These are phyloP conservation scores for Cyclaneusma minus DNA, from an alignment of 2,329 filamentous ascomycete genomes.

Conservation along the genomic window DNA sequence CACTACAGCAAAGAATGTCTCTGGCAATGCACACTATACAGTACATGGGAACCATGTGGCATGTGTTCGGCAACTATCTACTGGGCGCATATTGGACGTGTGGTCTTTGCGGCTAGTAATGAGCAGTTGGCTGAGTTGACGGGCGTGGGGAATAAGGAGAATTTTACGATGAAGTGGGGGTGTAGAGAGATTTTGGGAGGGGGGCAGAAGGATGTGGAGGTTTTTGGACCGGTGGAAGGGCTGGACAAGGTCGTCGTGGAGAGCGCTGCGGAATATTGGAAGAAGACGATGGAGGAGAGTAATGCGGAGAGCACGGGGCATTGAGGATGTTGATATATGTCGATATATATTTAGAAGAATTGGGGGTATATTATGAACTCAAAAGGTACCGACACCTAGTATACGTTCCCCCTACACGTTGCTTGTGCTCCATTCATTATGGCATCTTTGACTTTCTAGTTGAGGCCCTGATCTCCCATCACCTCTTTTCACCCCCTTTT, in stretches of 20 bases:
- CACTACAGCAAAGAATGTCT: slow-evolving; percentile 33
- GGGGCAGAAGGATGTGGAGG: slow-evolving; percentile 32
- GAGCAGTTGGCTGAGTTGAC: slow-evolving; percentile 27
- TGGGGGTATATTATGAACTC: too few species aligned
- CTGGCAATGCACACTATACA: slow-evolving; percentile 31
- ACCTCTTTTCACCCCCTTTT: slow-evolving; percentile 3
- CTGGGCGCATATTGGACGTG: slow-evolving; percentile 36
- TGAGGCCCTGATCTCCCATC: too few species aligned
- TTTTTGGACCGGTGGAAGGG: slow-evolving; percentile 29
- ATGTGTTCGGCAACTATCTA: slow-evolving; percentile 33
- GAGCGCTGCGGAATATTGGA: slow-evolving; percentile 31
- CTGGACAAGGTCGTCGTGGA: slow-evolving; percentile 28
- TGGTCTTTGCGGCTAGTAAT: slow-evolving; percentile 34
- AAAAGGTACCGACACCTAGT: too few species aligned
- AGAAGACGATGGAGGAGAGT: slow-evolving; percentile 13
- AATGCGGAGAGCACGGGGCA: too few species aligned
- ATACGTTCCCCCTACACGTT: too few species aligned
- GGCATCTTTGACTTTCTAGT: too few species aligned
- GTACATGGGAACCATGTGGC: slow-evolving; percentile 38
- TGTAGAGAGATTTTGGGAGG: slow-evolving; percentile 29
- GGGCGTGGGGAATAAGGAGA: slow-evolving; percentile 31
- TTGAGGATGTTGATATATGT: too few species aligned
- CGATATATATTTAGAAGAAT: too few species aligned
- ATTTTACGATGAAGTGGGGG: slow-evolving; percentile 33
- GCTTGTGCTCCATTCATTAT: too few species aligned